These are phyloP conservation scores for Arctostaphylos glauca DNA, from an alignment of 148 eudicot species.

Conservation along the genomic window DNA sequence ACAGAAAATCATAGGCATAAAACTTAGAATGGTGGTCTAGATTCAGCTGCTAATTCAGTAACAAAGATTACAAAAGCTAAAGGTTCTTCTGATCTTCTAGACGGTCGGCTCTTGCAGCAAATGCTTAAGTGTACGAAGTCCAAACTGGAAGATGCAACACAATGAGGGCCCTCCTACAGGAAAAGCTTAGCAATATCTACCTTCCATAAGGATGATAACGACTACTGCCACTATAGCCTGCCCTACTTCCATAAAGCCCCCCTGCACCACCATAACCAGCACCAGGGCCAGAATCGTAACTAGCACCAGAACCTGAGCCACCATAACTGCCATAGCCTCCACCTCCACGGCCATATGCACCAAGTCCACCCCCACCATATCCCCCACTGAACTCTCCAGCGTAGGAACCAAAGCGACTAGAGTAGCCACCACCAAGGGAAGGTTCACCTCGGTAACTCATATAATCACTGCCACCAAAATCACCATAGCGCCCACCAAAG, in stretches of 20 bases:
- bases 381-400: slow-evolving; percentile 30
- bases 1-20: slow-evolving; percentile 5
- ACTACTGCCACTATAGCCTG: slow-evolving; percentile 35
- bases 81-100: slow-evolving; percentile 17
- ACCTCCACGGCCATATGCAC: slow-evolving; percentile 31
- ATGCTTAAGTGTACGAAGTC: slow-evolving; percentile 15
- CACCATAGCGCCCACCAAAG: slow-evolving; percentile 26
- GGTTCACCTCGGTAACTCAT: slow-evolving; percentile 37
- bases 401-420: slow-evolving; percentile 37
- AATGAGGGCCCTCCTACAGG: slow-evolving; percentile 17
- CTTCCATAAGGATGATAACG: slow-evolving; percentile 38
- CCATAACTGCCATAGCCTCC: slow-evolving; percentile 35
- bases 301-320: slow-evolving; percentile 26
- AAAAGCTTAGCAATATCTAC: slow-evolving; percentile 24
- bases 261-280: slow-evolving; percentile 33
- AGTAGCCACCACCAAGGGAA: slow-evolving; percentile 27
- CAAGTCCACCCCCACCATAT: slow-evolving; percentile 30
- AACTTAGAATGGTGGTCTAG: slow-evolving; percentile 11
- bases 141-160: slow-evolving; percentile 19
- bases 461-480: slow-evolving; percentile 27
- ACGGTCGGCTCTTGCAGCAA: slow-evolving; percentile 14
- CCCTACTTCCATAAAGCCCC: slow-evolving; percentile 32
- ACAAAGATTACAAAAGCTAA: not conserved
- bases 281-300: slow-evolving; percentile 29
- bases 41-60: slow-evolving; percentile 9